A percentile compares a stretch with the other conserved stretches of the same genome.
Conservation (phyloP, 352 stramenopile species). For the Phytophthora colocasiae region DNA sequence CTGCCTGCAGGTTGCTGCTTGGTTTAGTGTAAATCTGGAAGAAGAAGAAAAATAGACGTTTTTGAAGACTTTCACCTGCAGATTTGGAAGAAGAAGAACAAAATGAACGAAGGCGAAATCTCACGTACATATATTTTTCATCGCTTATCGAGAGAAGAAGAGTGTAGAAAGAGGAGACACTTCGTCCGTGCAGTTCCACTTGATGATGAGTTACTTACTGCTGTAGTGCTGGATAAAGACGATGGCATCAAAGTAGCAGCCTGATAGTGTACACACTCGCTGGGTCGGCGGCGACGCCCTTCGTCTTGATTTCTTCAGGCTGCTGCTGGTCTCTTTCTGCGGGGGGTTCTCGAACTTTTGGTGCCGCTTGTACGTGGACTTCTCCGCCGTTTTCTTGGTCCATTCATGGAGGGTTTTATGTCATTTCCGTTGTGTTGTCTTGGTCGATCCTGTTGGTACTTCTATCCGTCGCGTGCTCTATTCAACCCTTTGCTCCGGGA, state of each 20-base stretch:
- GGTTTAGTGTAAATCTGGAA: too few relatives aligned
- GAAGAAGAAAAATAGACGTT: too few relatives aligned
- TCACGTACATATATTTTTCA: conserved; percentile 40
- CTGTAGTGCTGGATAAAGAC: conserved; percentile 8
- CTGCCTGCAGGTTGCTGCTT: too few relatives aligned
- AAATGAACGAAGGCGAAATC: conserved; percentile 10
- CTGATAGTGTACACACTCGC: conserved; percentile 30
- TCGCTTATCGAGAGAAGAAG: conserved; percentile 18
- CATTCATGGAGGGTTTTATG: conserved; percentile 26
- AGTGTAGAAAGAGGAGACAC: conserved; percentile 23
- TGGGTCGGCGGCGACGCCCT: conserved; percentile 5
- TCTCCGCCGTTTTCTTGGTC: conserved; percentile 37
- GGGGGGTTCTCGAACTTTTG: conserved; percentile 11
- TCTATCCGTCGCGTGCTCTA: conserved; percentile 37
- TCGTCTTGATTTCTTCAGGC: conserved; percentile 22
- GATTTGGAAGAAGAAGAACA: too few relatives aligned
- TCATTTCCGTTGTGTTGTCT: conserved; percentile 32
- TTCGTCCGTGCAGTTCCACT: conserved; percentile 31
- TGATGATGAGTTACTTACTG: conserved; percentile 15
- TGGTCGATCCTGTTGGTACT: conserved; percentile 25
- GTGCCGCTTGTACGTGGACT: conserved; percentile 43
- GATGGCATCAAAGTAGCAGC: conserved; percentile 13
- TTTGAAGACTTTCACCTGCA: too few relatives aligned
- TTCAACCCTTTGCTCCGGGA: conserved; percentile 72
- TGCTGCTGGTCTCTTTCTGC: conserved; percentile 12